Base-by-base conservation (phyloP, 768 basidiomycete species). In the Zangia roseola region DNA sequence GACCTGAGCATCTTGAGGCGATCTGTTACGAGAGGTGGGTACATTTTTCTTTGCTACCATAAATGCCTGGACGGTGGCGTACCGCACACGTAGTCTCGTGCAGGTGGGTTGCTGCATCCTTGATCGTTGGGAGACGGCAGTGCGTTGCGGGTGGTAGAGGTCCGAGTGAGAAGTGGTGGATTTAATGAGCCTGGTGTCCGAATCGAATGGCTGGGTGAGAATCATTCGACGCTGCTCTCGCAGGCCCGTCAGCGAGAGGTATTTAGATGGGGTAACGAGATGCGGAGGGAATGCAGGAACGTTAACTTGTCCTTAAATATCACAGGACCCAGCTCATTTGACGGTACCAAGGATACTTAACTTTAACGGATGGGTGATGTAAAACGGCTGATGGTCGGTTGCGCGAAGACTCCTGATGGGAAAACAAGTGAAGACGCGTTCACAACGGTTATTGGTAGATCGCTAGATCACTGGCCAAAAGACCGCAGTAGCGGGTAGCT, bases 71-170 rank as follows among this genome's bases (percentile, higher is more conserved):
- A 40, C 9, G 7, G 10, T 17, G 21, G 36, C 64, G 45, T 49
- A 70, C 67, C 67, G 53, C 17, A 91, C 78, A 52, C 81, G 84
- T 47, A 87, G 74, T 45, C 71, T 72, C 21, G 74, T 74, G 69
- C 82, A 84, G 20, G 88, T 90, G 9, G 88, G 88, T 23, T 68
- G 75, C 62, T 88, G 87, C 79, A 85, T 83, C 50, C 50, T 61
- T 20, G 56, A 52, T 42, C 41, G 49, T 20, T 43, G 56, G 40
- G 26, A 35, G 44, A 26, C 50, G 49, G 49, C 19, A 37, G 41
- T 46, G 43, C 37, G 56, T 39, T 48, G 53, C 6, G 47, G 23
- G 52, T 61, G 55, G 57, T 53, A 43, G 54, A 30, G 14, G 62
- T 48, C 45, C 28, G 57, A 60, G 51, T 50, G 53, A 51, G 56